These are phyloP conservation scores for Knoxia roxburghii DNA, from an alignment of 257 asterid species.

Conservation along the genomic window DNA sequence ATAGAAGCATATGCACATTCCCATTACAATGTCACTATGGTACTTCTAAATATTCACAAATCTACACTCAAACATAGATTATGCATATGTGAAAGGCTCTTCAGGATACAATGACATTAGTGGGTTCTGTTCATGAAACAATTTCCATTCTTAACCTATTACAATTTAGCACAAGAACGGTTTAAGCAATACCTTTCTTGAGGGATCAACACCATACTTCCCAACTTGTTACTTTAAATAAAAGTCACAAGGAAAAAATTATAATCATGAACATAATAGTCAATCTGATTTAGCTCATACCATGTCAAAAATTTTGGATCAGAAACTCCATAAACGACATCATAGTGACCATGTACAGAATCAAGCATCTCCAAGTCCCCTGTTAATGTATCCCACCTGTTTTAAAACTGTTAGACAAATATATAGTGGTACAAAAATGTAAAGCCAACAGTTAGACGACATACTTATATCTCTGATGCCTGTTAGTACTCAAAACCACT, in stretches of 20 bases:
- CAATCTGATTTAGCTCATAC: constrained; percentile 31
- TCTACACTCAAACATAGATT: too few relatives aligned
- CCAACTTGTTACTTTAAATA: too few relatives aligned
- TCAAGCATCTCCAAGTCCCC: constrained; percentile 90
- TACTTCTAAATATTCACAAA: too few relatives aligned
- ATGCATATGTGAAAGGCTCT: too few relatives aligned
- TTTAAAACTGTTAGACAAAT: constrained; percentile 32
- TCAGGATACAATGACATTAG: too few relatives aligned
- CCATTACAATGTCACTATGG: background rate
- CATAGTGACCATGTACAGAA: constrained; percentile 69
- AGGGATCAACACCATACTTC: too few relatives aligned
- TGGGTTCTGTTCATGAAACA: too few relatives aligned
- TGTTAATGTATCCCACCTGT: constrained; percentile 96
- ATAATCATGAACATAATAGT: background rate
- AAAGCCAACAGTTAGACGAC: constrained; percentile 24
- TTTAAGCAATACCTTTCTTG: too few relatives aligned
- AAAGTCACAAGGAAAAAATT: background rate
- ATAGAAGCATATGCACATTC: too few relatives aligned
- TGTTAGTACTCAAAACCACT: constrained; percentile 64
- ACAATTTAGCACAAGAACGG: too few relatives aligned
- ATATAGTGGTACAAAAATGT: constrained; percentile 20
- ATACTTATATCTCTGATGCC: constrained; percentile 81
- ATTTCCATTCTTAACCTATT: too few relatives aligned
- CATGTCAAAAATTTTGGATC: constrained; percentile 72
- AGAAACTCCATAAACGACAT: constrained; percentile 84